These are phyloP conservation scores for Pelargonium cotyledonis DNA, from an alignment of 441 rosid genomes.

Conservation along the genomic window DNA sequence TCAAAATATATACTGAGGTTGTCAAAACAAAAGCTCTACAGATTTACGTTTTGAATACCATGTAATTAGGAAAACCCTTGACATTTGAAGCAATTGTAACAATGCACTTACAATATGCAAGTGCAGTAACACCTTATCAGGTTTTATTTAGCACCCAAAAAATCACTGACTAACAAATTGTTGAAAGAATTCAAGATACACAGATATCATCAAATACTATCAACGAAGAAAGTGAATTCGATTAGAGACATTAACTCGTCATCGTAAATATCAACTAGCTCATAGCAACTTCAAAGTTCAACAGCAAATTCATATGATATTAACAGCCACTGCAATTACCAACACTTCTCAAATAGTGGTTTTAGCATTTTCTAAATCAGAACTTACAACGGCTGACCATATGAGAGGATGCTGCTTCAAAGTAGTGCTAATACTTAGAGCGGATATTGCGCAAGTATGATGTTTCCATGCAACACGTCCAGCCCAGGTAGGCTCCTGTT, in stretches of 20 bases:
- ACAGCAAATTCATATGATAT: background rate
- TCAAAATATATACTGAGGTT: background rate
- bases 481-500: conserved; percentile 94
- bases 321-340: conserved; percentile 4
- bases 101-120: background rate
- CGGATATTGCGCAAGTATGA: conserved; percentile 94
- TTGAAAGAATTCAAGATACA: background rate
- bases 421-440: conserved; percentile 91
- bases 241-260: background rate
- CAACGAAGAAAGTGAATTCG: background rate
- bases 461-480: conserved; percentile 93
- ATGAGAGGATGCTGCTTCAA: conserved; percentile 94
- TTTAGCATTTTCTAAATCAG: conserved; percentile 16
- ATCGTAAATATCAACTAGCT: background rate
- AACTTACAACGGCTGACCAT: conserved; percentile 86
- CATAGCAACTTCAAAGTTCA: background rate
- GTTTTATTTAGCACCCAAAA: background rate
- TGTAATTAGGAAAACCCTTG: background rate
- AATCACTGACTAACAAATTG: background rate
- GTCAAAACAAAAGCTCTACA: background rate
- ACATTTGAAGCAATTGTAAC: background rate
- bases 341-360: background rate
- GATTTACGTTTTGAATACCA: background rate
- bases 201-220: background rate
- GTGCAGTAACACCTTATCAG: background rate